Base-by-base conservation (phyloP, 768 basidiomycete genomes). In the Phlebiopsis flavidoalba region DNA sequence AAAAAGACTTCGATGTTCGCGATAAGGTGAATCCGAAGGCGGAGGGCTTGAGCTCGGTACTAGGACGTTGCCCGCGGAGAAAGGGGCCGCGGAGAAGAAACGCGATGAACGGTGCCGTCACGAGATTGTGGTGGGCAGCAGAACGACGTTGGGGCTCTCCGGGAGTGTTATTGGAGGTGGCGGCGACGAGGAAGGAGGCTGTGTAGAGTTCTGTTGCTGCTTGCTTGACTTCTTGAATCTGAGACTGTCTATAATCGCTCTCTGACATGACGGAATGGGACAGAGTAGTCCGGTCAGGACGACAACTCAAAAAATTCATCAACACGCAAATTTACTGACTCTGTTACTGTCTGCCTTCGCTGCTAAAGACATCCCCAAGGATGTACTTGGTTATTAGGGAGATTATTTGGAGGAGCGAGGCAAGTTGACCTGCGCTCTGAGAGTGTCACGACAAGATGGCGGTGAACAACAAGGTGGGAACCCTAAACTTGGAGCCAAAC, bases 41-140 rank as follows among this genome's bases (percentile, higher is more conserved):
- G 80, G 68, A 35, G 89, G 88, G 63, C 88, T 91, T 57, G 91
- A 92, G 74, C 79, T 87, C 52, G 90, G 90, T 22, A 90, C 89
- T 57, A 92, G 84, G 54, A 92, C 73, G 58, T 75, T 83, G 69
- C 82, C 83, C 48, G 77, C 74, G 31, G 80, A 70, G 10, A 80
- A 75, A 8, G 84, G 74, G 67, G 71, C 72, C 46, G 67, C 79
- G 66, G 76, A 80, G 80, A 81, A 84, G 71, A 68, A 89, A 61
- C 83, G 84, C 59, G 86, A 84, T 72, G 80, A 68, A 83, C 73
- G n/a, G 86, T 88, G 48, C 82, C 88, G 77, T 92, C 90, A 67
- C 89, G 83, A 61, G 88, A 89, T 76, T 92, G 90, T 40, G n/a
- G 81, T 50, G 8, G 87, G 86, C 60, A n/a, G n/a, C n/a, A 80